phyloP scores from a whole-genome alignment of 345 rosid species.

The Hypericum androsaemum region DNA sequence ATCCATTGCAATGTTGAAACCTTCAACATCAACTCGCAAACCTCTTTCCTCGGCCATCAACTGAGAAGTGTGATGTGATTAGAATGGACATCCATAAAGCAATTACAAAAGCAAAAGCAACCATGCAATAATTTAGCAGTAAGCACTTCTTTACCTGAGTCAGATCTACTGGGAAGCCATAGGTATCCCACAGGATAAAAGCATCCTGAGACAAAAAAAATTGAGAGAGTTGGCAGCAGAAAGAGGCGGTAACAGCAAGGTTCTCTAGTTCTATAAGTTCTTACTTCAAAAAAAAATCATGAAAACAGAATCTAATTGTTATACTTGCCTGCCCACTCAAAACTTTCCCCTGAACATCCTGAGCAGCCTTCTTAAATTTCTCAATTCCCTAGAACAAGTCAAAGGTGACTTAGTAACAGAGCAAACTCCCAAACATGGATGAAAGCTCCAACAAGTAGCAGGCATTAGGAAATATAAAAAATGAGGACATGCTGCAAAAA shows the following conservation, averaged over 20 bases:
- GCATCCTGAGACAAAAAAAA: constrained; percentile 59
- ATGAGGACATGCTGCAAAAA: too few relatives aligned
- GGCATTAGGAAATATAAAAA: too few relatives aligned
- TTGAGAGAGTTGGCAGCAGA: not conserved
- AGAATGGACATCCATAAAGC: constrained; percentile 10
- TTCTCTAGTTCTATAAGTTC: too few relatives aligned
- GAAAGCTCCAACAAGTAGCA: too few relatives aligned
- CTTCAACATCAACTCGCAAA: constrained; percentile 66
- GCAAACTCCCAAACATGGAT: too few relatives aligned
- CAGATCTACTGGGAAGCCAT: constrained; percentile 91
- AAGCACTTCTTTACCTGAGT: constrained; percentile 52
- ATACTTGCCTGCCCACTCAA: constrained; percentile 67
- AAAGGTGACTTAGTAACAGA: constrained; percentile 4
- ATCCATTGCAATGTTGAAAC: constrained; percentile 73
- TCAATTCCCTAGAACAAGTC: constrained; percentile 65
- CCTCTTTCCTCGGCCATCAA: constrained; percentile 96
- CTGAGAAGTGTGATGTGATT: constrained; percentile 26
- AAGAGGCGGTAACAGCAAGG: not conserved
- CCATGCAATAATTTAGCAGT: not conserved
- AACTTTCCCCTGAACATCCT: constrained; percentile 60
- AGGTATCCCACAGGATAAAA: constrained; percentile 91
- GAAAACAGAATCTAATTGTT: not conserved
- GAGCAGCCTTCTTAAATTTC: constrained; percentile 82
- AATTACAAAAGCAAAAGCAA: constrained; percentile 1
- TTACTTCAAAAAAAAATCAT: not conserved